Conservation (phyloP, 495 filamentous ascomycete species). For the Talaromyces borbonicus region DNA sequence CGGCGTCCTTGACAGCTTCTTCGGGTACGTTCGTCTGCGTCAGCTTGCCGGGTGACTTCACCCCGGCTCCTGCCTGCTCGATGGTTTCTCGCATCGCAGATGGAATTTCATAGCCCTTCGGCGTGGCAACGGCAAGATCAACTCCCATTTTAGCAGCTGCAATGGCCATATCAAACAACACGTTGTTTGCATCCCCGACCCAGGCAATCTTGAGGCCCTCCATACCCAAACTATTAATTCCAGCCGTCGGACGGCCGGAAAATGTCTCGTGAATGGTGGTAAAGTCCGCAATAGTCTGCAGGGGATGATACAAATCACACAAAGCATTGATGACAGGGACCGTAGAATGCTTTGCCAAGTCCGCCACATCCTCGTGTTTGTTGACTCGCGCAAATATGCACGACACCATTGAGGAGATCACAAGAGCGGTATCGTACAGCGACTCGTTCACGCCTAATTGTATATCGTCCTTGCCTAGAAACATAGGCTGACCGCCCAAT, state of each 20-base stretch:
- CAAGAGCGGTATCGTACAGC: constrained; percentile 74
- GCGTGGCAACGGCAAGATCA: constrained; percentile 76
- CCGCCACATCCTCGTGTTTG: constrained; percentile 69
- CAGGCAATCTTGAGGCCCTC: constrained; percentile 85
- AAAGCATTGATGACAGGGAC: constrained; percentile 95
- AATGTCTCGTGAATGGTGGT: constrained; percentile 79
- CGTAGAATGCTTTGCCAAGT: constrained; percentile 65
- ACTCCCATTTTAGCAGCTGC: constrained; percentile 79
- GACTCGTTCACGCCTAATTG: constrained; percentile 95
- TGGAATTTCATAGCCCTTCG: constrained; percentile 71
- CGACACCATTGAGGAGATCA: constrained; percentile 87
- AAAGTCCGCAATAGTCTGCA: constrained; percentile 89
- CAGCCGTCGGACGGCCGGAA: constrained; percentile 30
- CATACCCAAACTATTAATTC: constrained; percentile 49
- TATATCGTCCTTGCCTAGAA: constrained; percentile 88
- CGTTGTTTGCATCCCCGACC: constrained; percentile 96
- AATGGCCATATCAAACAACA: constrained; percentile 85
- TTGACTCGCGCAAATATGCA: constrained; percentile 85
- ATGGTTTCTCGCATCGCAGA: constrained; percentile 60
- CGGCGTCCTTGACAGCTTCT: constrained; percentile 79
- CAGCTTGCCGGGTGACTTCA: constrained; percentile 52
- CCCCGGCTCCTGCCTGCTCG: constrained; percentile 43
- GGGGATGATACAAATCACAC: constrained; percentile 77
- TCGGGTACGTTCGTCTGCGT: constrained; percentile 69
- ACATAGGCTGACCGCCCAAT: constrained; percentile 92